Conservation (phyloP, 805 yeast species). For the Deakozyma indianensis region DNA sequence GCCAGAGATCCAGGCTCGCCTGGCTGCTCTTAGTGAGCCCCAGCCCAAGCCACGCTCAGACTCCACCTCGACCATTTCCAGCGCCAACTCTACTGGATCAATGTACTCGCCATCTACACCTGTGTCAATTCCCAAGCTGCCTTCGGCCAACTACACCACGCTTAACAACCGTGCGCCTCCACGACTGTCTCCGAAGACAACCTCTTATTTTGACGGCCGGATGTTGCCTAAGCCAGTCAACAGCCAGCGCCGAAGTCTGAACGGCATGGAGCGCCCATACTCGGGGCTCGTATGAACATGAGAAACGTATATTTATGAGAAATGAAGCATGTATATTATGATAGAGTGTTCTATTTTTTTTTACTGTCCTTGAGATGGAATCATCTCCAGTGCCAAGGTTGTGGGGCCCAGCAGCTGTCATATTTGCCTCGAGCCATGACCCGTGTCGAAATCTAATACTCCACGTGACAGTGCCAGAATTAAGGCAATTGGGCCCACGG, state of each 20-base stretch:
- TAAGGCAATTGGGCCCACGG: no score
- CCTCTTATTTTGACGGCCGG: conserved; percentile 8
- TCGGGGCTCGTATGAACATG: not conserved
- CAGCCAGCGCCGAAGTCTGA: conserved; percentile 4
- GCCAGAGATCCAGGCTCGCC: conserved; percentile 54
- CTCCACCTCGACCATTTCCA: not conserved
- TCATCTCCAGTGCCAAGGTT: no score
- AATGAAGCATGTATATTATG: not conserved
- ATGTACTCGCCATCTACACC: conserved; percentile 1
- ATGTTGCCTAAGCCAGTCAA: conserved; percentile 8
- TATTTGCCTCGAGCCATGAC: no score
- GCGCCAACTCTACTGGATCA: not conserved
- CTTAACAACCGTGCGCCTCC: not conserved
- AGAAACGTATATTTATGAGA: not conserved
- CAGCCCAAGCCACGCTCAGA: conserved; percentile 1
- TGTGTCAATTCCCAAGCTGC: not conserved
- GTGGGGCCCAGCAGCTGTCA: no score
- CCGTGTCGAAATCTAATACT: no score
- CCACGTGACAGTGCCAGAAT: no score
- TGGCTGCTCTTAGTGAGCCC: conserved; percentile 12
- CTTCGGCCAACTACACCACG: not conserved
- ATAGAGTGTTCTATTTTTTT: no score
- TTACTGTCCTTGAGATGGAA: no score
- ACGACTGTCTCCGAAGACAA: not conserved
- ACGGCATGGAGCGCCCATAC: not conserved